phyloP scores from a whole-genome alignment of 768 basidiomycete genomes.

The Tricholoma hemisulphureum region DNA sequence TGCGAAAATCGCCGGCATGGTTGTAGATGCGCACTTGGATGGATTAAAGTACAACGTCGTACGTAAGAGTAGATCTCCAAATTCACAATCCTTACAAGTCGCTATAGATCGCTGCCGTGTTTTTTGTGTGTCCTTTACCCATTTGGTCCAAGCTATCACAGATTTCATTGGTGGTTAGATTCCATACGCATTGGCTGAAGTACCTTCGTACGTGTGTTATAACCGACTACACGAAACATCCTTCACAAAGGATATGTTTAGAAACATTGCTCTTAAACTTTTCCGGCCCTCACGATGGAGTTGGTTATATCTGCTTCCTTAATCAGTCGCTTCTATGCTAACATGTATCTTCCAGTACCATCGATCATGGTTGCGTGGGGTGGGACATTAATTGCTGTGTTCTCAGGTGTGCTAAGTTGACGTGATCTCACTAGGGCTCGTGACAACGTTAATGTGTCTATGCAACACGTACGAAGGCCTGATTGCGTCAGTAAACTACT shows the following conservation, averaged over 20 bases:
- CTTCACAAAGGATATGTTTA: slow-evolving; percentile 1
- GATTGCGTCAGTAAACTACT: slow-evolving; percentile 22
- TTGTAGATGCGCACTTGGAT: slow-evolving; percentile 24
- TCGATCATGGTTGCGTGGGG: slow-evolving; percentile 36
- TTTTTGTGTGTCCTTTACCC: slow-evolving; percentile 27
- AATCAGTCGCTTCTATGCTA: not conserved
- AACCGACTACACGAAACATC: not conserved
- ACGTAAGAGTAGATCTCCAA: slow-evolving; percentile 6
- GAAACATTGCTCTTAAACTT: slow-evolving; percentile 34
- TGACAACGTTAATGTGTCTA: slow-evolving; percentile 34
- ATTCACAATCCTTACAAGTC: not conserved
- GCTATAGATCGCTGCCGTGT: slow-evolving; percentile 33
- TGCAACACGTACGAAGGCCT: slow-evolving; percentile 30
- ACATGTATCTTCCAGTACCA: slow-evolving; percentile 19
- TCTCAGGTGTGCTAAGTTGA: not conserved
- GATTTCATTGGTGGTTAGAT: slow-evolving; percentile 15
- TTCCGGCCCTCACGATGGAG: slow-evolving; percentile 32
- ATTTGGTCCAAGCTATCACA: too few relatives aligned
- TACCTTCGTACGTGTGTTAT: slow-evolving; percentile 28
- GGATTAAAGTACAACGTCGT: slow-evolving; percentile 38
- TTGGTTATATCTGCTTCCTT: slow-evolving; percentile 10
- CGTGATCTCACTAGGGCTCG: slow-evolving; percentile 12
- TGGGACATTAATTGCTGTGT: not conserved
- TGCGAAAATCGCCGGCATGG: slow-evolving; percentile 35
- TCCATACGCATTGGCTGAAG: slow-evolving; percentile 34